These are phyloP conservation scores for Colletotrichum lindemuthianum DNA, from an alignment of 2,329 filamentous ascomycete genomes.

Conservation along the genomic window DNA sequence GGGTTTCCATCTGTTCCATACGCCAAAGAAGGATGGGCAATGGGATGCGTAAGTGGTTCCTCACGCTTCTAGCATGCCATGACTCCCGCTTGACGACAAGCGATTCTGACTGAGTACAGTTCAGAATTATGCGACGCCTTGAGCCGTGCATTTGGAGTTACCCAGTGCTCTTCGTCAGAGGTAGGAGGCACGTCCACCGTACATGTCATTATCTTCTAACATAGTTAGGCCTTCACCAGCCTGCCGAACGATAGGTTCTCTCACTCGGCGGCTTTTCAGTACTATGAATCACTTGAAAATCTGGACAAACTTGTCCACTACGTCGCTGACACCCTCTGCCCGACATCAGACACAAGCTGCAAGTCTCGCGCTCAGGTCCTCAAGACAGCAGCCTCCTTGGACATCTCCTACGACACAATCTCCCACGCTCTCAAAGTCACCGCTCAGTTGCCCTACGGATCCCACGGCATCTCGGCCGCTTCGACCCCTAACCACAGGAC, in stretches of 20 bases:
- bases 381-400: constrained; percentile 69
- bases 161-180: constrained; percentile 60
- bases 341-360: constrained; percentile 58
- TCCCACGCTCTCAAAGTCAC: constrained; percentile 73
- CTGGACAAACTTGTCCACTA: constrained; percentile 65
- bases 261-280: constrained; percentile 70
- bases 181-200: neutral
- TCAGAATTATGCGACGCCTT: constrained; percentile 67
- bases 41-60: constrained; percentile 40
- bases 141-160: constrained; percentile 63
- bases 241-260: constrained; percentile 54
- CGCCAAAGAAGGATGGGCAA: constrained; percentile 58
- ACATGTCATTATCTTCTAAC: neutral
- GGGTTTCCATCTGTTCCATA: constrained; percentile 84
- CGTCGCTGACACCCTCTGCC: constrained; percentile 63
- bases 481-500: constrained; percentile 63
- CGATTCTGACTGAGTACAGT: constrained; percentile 42
- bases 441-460: constrained; percentile 67
- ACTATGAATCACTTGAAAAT: constrained; percentile 71
- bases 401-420: constrained; percentile 79
- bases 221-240: constrained; percentile 65
- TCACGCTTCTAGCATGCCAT: neutral
- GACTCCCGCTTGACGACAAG: too few species aligned
- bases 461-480: constrained; percentile 52
- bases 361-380: constrained; percentile 54